These are phyloP conservation scores for Aspergillus sp. DNA, from an alignment of 2,329 filamentous ascomycete genomes.

Conservation along the genomic window DNA sequence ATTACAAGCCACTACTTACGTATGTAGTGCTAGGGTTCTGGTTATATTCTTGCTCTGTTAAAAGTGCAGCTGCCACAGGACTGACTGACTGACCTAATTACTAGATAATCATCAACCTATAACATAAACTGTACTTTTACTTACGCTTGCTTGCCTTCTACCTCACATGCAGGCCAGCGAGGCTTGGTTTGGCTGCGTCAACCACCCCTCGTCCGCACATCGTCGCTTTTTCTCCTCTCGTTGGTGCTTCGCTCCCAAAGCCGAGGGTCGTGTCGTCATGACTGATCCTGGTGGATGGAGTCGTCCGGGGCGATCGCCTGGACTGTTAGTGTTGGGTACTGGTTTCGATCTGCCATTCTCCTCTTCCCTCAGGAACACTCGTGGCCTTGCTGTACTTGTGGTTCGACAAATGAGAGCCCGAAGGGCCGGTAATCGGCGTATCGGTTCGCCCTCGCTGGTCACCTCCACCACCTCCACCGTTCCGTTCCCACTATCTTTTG, in stretches of 20 bases:
- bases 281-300: constrained; percentile 11
- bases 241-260: not conserved
- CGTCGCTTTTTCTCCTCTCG: not conserved
- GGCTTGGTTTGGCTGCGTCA: constrained; percentile 5
- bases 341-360: constrained; percentile 6
- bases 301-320: constrained; percentile 12
- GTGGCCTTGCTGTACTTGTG: constrained; percentile 2
- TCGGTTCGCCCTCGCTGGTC: constrained; percentile 4
- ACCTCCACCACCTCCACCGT: constrained; percentile 5
- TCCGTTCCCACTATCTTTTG: constrained; percentile 1
- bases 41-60: not conserved
- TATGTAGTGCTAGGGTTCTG: not conserved
- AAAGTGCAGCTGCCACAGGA: constrained; percentile 1
- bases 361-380: constrained; percentile 13
- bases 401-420: constrained; percentile 8
- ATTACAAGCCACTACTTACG: not conserved
- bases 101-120: not conserved
- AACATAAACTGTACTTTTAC: not conserved
- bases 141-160: not conserved
- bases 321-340: constrained; percentile 8
- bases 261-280: constrained; percentile 23
- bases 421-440: constrained; percentile 8
- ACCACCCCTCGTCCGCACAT: not conserved
- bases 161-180: constrained; percentile 5
- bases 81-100: not conserved